Conservation (phyloP, 331 rosid species). For the Acacia concinna region DNA sequence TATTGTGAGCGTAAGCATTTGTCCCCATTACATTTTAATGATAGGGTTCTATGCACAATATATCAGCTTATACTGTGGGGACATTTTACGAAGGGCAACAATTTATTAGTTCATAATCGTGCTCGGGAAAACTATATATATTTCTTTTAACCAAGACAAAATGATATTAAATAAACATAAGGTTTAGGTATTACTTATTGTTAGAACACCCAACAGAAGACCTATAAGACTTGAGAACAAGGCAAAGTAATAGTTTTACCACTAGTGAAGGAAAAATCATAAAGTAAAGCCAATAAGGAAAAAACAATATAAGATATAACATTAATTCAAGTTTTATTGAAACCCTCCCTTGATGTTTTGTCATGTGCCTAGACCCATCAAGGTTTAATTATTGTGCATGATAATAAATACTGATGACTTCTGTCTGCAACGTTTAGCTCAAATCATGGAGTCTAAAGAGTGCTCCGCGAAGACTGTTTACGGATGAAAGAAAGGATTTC, state of each 20-base stretch:
- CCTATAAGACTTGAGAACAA: too few species aligned
- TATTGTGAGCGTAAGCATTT: not conserved
- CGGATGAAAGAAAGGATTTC: conserved; percentile 49
- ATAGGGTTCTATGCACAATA: not conserved
- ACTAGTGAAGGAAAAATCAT: too few species aligned
- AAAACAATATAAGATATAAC: too few species aligned
- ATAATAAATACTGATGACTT: not conserved
- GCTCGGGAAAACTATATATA: not conserved
- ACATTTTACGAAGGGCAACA: not conserved
- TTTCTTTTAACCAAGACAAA: too few species aligned
- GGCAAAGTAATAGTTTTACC: too few species aligned
- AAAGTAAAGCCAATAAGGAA: too few species aligned
- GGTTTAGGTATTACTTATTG: too few species aligned
- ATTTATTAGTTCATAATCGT: not conserved
- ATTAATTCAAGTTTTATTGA: not conserved
- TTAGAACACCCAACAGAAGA: too few species aligned
- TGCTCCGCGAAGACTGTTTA: not conserved
- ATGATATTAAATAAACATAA: too few species aligned
- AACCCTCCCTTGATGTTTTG: not conserved
- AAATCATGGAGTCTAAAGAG: not conserved
- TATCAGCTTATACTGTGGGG: not conserved
- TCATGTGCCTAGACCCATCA: not conserved
- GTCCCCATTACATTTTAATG: not conserved
- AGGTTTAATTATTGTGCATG: not conserved
- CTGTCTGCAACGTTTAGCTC: not conserved